Evolutionary conservation across 2,329 filamentous ascomycete species (phyloP), one percentile per base, ranked within the genome.

Genomic region (Venturia asperata): DNA sequence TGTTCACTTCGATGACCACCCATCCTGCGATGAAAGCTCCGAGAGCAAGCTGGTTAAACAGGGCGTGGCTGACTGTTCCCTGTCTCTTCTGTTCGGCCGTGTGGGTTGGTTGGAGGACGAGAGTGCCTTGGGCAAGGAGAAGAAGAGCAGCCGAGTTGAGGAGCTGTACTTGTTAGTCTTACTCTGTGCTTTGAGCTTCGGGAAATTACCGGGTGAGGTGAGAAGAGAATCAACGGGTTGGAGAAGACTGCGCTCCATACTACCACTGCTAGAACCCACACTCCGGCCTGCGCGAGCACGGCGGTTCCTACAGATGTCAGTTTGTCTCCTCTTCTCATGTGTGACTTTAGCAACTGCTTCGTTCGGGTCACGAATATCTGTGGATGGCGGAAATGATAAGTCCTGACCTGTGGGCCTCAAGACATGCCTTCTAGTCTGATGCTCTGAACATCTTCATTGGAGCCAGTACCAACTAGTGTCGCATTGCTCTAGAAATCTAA

Each of bases 101-200:
- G 70, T 89, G 84, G 0, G 93, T 96, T 1, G 93, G 94, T 75
- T 99, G 94, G 43, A 97, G 83, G 70, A 94, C 79, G 63, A 97
- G 85, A 69, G 92, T 85, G 65, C 88, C 88, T 80, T 97, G 88
- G 21, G 89, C 83, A 71, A 94, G 81, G 66, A 91, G 81, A 68
- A 96, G 81, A 66, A 96, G 76, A 61, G 86, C 92, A 66, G 88
- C 77, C 37, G 60, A 62, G 43, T 85, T 85, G 70, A 83, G 76
- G 17, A 83, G 76, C 80, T 81, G 66, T 45, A 27, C 9, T 61
- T n/a, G 24, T 61, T n/a, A 61, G 42, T 61, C 52, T 37, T 58
- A 39, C 13, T 24, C 15, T n/a, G 9, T 19, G 21, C 60, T 45
- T 21, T 5, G 1, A 19, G n/a, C 10, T 7, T n/a, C 10, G 39